Percentiles rank a stretch among this genome's conserved stretches.
These are phyloP conservation scores for Aspergillus uvarum DNA, from an alignment of 2,329 filamentous ascomycete species.

Conservation along the genomic window DNA sequence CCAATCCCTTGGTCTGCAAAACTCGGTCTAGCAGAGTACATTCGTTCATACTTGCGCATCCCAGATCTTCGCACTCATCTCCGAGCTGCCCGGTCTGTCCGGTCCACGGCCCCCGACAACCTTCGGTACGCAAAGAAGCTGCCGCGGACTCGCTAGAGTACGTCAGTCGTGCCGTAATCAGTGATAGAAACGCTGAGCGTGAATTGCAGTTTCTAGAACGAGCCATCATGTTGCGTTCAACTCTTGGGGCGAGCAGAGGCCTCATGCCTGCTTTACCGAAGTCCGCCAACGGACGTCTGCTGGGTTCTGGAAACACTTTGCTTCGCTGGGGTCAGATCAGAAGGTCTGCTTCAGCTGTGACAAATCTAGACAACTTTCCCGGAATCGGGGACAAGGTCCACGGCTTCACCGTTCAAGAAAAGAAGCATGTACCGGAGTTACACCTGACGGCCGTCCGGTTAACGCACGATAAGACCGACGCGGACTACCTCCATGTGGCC, in stretches of 20 bases:
- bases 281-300: slow-evolving; percentile 20
- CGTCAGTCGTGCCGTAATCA: neutral
- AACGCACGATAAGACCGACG: slow-evolving; percentile 90
- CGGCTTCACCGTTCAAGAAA: slow-evolving; percentile 85
- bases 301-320: slow-evolving; percentile 18
- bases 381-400: slow-evolving; percentile 81
- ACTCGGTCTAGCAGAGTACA: neutral
- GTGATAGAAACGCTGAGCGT: neutral
- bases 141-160: slow-evolving; percentile 2
- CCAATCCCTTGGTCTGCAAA: neutral
- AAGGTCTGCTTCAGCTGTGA: slow-evolving; percentile 59
- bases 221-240: slow-evolving; percentile 35
- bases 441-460: slow-evolving; percentile 88
- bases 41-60: neutral
- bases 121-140: slow-evolving; percentile 6
- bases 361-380: slow-evolving; percentile 73
- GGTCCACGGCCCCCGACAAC: slow-evolving; percentile 9
- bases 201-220: neutral
- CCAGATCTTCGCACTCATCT: neutral
- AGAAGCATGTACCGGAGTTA: slow-evolving; percentile 90
- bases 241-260: slow-evolving; percentile 27
- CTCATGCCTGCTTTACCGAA: slow-evolving; percentile 24
- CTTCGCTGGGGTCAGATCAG: slow-evolving; percentile 18
- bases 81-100: slow-evolving; percentile 12
- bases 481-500: slow-evolving; percentile 93